A percentile compares a stretch with the other conserved stretches of the same genome.
phyloP scores from a whole-genome alignment of 139 green algal genomes.

The Picochlorum sp. region DNA sequence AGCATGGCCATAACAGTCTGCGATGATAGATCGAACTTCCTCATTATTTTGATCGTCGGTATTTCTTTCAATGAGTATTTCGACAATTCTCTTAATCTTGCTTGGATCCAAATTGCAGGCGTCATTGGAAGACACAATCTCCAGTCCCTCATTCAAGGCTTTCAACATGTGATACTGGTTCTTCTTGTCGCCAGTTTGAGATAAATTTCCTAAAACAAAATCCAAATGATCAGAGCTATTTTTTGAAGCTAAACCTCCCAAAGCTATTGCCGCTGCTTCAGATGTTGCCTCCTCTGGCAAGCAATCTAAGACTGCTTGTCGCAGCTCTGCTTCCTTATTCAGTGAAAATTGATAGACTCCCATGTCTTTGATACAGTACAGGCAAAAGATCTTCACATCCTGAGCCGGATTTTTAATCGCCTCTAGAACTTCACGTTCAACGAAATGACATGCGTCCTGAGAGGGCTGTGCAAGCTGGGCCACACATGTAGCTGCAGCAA shows the following conservation, averaged over 20 bases:
- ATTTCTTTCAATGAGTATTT: neutral
- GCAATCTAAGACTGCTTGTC: too few relatives aligned
- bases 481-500: too few relatives aligned
- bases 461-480: too few relatives aligned
- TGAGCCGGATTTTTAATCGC: too few relatives aligned
- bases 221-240: conserved; percentile 72
- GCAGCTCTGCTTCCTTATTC: too few relatives aligned
- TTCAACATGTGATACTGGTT: conserved; percentile 61
- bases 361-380: neutral
- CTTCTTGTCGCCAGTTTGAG: conserved; percentile 17
- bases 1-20: conserved; percentile 85
- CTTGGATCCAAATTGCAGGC: neutral
- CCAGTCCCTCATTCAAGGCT: conserved; percentile 48
- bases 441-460: too few relatives aligned
- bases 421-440: too few relatives aligned
- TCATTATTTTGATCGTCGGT: conserved; percentile 45
- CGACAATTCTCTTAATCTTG: neutral
- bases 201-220: conserved; percentile 56
- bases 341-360: neutral
- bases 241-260: conserved; percentile 73
- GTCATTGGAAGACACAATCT: neutral
- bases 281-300: conserved; percentile 61
- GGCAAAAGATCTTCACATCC: neutral
- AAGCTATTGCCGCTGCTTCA: conserved; percentile 61
- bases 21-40: conserved; percentile 81